A percentile compares a stretch with the other conserved stretches of the same genome.
Conservation (phyloP, 768 basidiomycete species). For the Amanita fuliginea region DNA sequence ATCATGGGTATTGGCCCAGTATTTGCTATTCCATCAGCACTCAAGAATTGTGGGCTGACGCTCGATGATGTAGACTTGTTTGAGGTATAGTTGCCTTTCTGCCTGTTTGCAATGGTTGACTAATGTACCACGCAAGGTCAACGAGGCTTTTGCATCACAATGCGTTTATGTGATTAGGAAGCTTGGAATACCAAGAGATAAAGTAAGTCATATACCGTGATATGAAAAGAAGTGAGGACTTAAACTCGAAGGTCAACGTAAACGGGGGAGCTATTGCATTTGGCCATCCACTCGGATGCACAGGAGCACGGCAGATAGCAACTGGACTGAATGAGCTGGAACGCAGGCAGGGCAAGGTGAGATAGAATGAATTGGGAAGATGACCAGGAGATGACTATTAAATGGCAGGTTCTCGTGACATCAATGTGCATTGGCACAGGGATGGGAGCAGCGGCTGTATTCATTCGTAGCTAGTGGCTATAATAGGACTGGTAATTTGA, state of each 20-base stretch:
- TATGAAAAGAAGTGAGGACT: neutral
- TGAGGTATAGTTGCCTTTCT: conserved; percentile 37
- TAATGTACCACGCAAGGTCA: conserved; percentile 42
- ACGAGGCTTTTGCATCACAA: conserved; percentile 86
- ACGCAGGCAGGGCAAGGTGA: conserved; percentile 59
- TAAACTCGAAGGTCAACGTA: conserved; percentile 51
- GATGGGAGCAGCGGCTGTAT: conserved; percentile 84
- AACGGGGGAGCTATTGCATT: conserved; percentile 89
- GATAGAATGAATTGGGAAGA: conserved; percentile 8
- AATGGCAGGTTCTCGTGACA: conserved; percentile 62
- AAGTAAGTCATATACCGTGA: conserved; percentile 12
- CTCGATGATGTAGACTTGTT: conserved; percentile 67
- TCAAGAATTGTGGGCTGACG: conserved; percentile 56
- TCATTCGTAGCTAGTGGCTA: too few relatives aligned
- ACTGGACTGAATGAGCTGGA: conserved; percentile 71
- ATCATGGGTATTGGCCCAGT: conserved; percentile 86
- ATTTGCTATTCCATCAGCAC: conserved; percentile 71
- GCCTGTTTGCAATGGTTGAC: neutral
- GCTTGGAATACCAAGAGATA: conserved; percentile 38
- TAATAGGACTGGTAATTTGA: too few relatives aligned
- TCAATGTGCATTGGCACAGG: conserved; percentile 86
- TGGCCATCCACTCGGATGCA: conserved; percentile 75
- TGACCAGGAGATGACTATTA: neutral
- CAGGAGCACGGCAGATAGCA: conserved; percentile 77
- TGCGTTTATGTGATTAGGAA: conserved; percentile 62